Evolutionary conservation across 2,329 filamentous ascomycete species (phyloP).

Genomic region (Aspergillus glaucus): DNA sequence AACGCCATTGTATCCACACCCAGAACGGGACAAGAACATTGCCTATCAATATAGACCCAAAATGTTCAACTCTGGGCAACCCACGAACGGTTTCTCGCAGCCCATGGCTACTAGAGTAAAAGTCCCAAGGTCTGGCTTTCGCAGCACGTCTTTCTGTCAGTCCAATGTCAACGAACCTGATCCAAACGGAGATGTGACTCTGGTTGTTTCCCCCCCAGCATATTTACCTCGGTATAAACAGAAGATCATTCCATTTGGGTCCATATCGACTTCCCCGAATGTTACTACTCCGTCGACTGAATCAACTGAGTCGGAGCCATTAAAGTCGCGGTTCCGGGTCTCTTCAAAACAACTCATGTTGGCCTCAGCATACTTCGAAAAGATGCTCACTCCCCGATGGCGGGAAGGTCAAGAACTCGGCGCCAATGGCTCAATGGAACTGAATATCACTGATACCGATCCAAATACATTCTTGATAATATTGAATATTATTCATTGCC

Average conservation of each 20-base stretch:
- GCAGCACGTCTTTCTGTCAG: background rate
- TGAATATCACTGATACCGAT: background rate
- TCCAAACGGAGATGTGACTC: background rate
- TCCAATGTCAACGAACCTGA: background rate
- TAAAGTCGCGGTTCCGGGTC: background rate
- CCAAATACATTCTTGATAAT: background rate
- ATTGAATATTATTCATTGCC: constrained; percentile 2
- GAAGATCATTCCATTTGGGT: background rate
- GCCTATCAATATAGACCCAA: too few species aligned
- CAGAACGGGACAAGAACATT: too few species aligned
- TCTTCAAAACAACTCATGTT: constrained; percentile 3
- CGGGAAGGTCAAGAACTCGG: background rate
- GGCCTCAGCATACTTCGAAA: constrained; percentile 3
- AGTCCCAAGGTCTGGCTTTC: background rate
- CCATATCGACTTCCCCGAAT: too few species aligned
- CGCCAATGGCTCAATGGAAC: background rate
- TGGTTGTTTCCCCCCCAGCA: background rate
- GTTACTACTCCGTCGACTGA: too few species aligned
- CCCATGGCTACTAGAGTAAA: background rate
- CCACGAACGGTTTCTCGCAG: too few species aligned
- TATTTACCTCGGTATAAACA: background rate
- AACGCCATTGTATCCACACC: too few species aligned
- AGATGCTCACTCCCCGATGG: background rate
- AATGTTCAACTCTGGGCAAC: too few species aligned
- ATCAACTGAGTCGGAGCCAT: background rate